A percentile compares a stretch with the other conserved stretches of the same genome.
Evolutionary conservation across 1,284 basidiomycete genomes (phyloP).

Genomic region (Moesziomyces sp.): DNA sequence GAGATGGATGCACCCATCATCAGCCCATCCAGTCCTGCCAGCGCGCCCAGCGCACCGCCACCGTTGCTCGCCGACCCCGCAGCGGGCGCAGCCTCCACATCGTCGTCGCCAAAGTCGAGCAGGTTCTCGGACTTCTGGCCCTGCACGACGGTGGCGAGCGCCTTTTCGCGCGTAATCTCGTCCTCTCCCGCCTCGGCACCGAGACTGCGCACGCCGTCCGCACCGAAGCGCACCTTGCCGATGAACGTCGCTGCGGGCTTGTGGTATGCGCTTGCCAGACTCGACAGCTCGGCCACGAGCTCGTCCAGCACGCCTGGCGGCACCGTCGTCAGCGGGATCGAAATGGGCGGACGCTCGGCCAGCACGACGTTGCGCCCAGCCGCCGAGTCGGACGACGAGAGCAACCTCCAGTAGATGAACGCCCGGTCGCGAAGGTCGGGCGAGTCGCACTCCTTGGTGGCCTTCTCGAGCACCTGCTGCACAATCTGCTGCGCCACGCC

Average conservation of each 20-base stretch:
- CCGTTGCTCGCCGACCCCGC: conserved; percentile 10
- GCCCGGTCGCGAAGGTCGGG: conserved; percentile 96
- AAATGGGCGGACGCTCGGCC: conserved; percentile 89
- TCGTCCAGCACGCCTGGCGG: conserved; percentile 91
- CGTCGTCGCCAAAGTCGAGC: conserved; percentile 65
- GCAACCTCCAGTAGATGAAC: conserved; percentile 94
- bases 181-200: conserved; percentile 37
- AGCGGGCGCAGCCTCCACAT: conserved; percentile 27
- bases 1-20: conserved; percentile 38
- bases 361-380: conserved; percentile 93
- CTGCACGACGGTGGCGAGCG: conserved; percentile 70
- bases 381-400: conserved; percentile 86
- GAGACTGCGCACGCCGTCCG: conserved; percentile 40
- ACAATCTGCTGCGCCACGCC: conserved; percentile 81
- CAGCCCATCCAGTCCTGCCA: conserved; percentile 59
- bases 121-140: conserved; percentile 65
- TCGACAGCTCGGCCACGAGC: conserved; percentile 75
- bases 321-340: conserved; percentile 88
- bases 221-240: conserved; percentile 67
- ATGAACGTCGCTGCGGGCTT: conserved; percentile 78
- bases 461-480: conserved; percentile 87
- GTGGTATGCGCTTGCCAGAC: conserved; percentile 91
- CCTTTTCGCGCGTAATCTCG: conserved; percentile 62
- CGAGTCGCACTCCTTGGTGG: conserved; percentile 95
- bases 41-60: conserved; percentile 45